A percentile compares a stretch with the other conserved stretches of the same genome.
phyloP scores from a whole-genome alignment of 257 asterid genomes.

The Salvia rosmarinus region DNA sequence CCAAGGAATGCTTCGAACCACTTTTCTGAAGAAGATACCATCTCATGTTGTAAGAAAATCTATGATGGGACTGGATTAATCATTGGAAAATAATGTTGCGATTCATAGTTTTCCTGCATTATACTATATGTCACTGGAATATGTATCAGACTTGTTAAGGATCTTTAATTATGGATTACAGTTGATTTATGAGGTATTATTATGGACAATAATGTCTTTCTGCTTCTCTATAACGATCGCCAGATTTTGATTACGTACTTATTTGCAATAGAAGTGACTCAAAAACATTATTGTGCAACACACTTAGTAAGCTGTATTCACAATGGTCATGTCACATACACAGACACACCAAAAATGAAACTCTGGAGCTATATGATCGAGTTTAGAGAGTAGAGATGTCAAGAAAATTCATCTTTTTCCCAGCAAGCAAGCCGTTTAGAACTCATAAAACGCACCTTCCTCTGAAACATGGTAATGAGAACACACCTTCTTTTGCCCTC shows the following conservation, averaged over 20 bases:
- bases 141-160: not conserved
- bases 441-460: not conserved
- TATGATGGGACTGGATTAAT: too few relatives aligned
- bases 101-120: not conserved
- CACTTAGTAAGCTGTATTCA: not conserved
- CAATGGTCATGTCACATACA: not conserved
- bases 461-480: too few relatives aligned
- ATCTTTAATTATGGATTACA: not conserved
- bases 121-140: not conserved
- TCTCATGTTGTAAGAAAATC: not conserved
- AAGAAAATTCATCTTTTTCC: not conserved
- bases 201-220: conserved; percentile 3
- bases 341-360: not conserved
- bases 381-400: not conserved
- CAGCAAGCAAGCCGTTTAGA: not conserved
- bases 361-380: not conserved
- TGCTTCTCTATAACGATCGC: not conserved
- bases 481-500: not conserved
- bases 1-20: conserved; percentile 53
- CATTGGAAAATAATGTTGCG: not conserved
- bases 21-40: not conserved
- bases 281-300: not conserved
- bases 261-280: not conserved
- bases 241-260: not conserved
- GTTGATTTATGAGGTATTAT: not conserved